A percentile compares a stretch with the other conserved stretches of the same genome.
Conservation (phyloP, 2,329 filamentous ascomycete species). For the Raffaelea ambrosiae region DNA sequence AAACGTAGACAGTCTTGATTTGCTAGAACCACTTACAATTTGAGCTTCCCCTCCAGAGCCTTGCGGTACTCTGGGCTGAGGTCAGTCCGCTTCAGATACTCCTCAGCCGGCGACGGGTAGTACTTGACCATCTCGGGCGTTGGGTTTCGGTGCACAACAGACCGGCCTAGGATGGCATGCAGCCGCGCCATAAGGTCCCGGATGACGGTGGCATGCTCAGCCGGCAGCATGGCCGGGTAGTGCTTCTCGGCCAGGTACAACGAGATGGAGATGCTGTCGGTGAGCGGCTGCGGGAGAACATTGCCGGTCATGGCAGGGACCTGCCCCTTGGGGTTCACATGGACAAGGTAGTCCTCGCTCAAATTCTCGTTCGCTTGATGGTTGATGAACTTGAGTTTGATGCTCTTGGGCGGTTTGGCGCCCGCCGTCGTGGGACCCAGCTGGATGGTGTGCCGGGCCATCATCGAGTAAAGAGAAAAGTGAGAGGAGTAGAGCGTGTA, state of each 20-base stretch:
- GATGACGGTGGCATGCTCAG: neutral
- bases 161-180: neutral
- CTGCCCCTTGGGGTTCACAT: slow-evolving; percentile 6
- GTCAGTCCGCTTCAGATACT: neutral
- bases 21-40: neutral
- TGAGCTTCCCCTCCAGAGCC: neutral
- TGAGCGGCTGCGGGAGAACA: neutral
- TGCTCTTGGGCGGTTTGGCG: neutral
- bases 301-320: neutral
- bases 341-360: slow-evolving; percentile 5
- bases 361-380: neutral
- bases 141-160: neutral
- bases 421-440: neutral
- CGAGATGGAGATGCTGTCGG: slow-evolving; percentile 1
- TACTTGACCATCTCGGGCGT: neutral
- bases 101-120: neutral
- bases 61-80: neutral
- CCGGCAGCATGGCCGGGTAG: slow-evolving; percentile 1
- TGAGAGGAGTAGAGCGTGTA: slow-evolving; percentile 1
- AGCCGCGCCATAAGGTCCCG: neutral
- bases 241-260: neutral
- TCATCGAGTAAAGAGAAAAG: slow-evolving; percentile 2
- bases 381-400: neutral
- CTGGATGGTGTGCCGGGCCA: neutral
- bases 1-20: no score